Evolutionary conservation across 805 yeast genomes (phyloP), one percentile per base, ranked within the genome.

Genomic region (Dipodascus albidus): DNA sequence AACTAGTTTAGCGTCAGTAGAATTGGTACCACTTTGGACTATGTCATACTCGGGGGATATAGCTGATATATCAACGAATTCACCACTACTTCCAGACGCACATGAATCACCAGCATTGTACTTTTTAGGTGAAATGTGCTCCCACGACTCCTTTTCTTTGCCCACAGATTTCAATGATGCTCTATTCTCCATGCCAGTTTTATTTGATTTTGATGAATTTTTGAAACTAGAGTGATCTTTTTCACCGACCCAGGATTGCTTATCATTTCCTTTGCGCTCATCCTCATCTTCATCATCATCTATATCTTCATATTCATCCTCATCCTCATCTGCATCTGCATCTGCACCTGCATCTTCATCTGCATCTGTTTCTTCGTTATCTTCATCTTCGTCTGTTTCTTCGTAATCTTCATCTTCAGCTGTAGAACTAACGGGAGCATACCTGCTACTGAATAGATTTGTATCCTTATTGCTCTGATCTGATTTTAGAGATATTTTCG

Each of bases 291-390:
- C 33, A 6, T 27, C 33, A 27, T 27, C 54, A 8, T 21, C 27
- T 8, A 42, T 53, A 23, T 41, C 54, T 3, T 44, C 51, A n/a
- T 47, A 20, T 21, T 53, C 55, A 8, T 50, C 49, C n/a, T 20
- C 48, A 20, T 54, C 59, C 22, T 42, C 56, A n/a, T 52, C 62
- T 15, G 4, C 17, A 11, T 47, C 49, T 47, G 14, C 27, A 9
- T n/a, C 20, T 21, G 23, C 23, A n/a, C 23, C 20, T 15, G 27
- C 52, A n/a, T n/a, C 31, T 42, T 47, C 50, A 22, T 41, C 49
- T 14, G 19, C 23, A 44, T n/a, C 51, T 23, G 33, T 23, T 49
- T 27, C 41, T 52, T 52, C 54, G 24, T 50, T 23, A 24, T 6
- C 31, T 42, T 47, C 50, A 22, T 41, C 49, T 14, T 44, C 23